These are phyloP conservation scores for Stipa capillata DNA, from an alignment of 176 grass and related monocot genomes.

Conservation along the genomic window DNA sequence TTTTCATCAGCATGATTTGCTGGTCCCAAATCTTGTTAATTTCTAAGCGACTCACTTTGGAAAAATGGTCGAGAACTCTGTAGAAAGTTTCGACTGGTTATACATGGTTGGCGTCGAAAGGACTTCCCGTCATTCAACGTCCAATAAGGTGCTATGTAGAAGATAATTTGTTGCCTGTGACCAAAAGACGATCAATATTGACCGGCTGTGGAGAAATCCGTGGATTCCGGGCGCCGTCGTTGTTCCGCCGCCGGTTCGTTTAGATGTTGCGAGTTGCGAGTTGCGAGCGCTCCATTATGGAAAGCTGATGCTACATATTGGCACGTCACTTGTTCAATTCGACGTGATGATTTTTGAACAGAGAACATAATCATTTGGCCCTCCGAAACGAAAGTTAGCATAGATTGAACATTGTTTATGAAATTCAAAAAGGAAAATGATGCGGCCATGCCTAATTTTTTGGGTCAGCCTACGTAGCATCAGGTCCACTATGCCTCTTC, in stretches of 20 bases:
- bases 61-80: background rate
- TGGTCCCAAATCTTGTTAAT: background rate
- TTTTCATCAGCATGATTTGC: background rate
- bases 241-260: conserved; percentile 2
- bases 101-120: background rate
- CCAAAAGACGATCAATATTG: background rate
- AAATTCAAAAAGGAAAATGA: too few relatives aligned
- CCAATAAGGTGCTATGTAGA: background rate
- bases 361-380: background rate
- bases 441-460: background rate
- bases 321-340: background rate
- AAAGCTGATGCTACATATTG: background rate
- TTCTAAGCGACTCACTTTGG: background rate
- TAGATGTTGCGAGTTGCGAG: background rate
- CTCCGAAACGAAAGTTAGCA: too few relatives aligned
- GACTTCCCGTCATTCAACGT: background rate
- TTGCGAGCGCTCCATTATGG: background rate
- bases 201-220: background rate
- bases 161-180: background rate
- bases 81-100: background rate
- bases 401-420: too few relatives aligned
- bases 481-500: background rate
- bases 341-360: background rate
- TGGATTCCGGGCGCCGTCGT: background rate
- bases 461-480: background rate